phyloP scores from a whole-genome alignment of 805 yeast species.

The Wickerhamiella musiphila region DNA sequence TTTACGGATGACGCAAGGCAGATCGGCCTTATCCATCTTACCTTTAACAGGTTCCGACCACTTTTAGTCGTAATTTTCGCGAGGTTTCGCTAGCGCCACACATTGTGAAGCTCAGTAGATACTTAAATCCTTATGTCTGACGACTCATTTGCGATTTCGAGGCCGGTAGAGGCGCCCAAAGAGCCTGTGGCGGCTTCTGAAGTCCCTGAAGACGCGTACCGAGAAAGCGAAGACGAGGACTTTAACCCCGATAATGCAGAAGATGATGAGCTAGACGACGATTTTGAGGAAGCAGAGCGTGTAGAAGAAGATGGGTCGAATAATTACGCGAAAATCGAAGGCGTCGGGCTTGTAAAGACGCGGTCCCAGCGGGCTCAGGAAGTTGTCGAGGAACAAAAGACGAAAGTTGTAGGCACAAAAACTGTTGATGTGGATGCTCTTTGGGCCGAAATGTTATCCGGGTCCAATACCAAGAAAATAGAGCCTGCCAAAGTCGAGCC shows the following conservation, averaged over 20 bases:
- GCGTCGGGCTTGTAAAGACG: constrained; percentile 57
- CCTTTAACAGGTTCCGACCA: no score
- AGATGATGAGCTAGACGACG: constrained; percentile 12
- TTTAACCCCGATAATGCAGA: constrained; percentile 27
- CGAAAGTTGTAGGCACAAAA: constrained; percentile 14
- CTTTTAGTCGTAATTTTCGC: no score
- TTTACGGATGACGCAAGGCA: no score
- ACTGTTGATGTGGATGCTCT: constrained; percentile 33
- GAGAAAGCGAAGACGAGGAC: constrained; percentile 43
- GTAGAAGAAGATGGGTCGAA: constrained; percentile 24
- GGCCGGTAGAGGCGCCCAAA: no score
- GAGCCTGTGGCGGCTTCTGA: no score
- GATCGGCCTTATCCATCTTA: no score
- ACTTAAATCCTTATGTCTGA: no score
- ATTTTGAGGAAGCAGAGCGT: constrained; percentile 22
- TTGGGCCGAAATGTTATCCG: constrained; percentile 36
- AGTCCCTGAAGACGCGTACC: constrained; percentile 28
- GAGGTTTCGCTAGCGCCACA: no score
- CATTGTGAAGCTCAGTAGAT: no score
- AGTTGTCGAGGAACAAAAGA: constrained; percentile 18
- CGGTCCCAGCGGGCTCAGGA: constrained; percentile 36
- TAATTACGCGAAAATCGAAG: constrained; percentile 38
- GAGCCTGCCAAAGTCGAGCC: not conserved
- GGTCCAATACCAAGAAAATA: constrained; percentile 9
- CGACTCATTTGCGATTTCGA: no score